Base-by-base conservation (phyloP, 1,284 basidiomycete species). In the Athelia psychrophila region DNA sequence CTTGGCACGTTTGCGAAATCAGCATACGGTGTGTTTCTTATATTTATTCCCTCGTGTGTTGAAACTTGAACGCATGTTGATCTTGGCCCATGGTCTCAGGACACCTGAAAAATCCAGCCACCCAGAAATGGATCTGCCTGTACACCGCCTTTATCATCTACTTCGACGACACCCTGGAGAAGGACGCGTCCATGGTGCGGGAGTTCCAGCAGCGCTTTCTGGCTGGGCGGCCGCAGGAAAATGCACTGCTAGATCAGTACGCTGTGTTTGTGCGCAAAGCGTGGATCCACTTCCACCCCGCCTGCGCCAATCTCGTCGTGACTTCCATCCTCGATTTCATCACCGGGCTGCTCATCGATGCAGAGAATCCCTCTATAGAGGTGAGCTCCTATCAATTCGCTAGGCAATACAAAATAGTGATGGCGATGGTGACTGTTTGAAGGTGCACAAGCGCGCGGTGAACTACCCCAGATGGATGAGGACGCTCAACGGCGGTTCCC, bases 401-500 rank as follows among this genome's bases (percentile, higher is more conserved):
- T n/a, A 47, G 18, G 23, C 19, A 47, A 12, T 15, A n/a, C 3
- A 36, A 33, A 30, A 20, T 49, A 33, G 56, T n/a, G 22, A 44
- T 25, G n/a, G n/a, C n/a, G n/a, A n/a, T n/a, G n/a, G n/a, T 30
- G 27, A 23, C 12, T 9, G n/a, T 3, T 16, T 45, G n/a, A 30
- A 55, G 50, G 42, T 64, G 15, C 47, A 25, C 6, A n/a, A 22
- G 9, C 45, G 58, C 38, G 52, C 60, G 9, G 49, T 49, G n/a
- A 50, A 51, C 0, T 71, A 68, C 44, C 59, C 71, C 3, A 54
- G 48, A 1, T 73, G 62, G 51, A 58, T 57, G n/a, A 57, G 68
- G 13, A 57, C 47, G 24, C 46, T 71, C 55, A 62, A 65, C 3
- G 71, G 72, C 1, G 48, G 56, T 10, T 55, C 60, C 0, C 61